Evolutionary conservation across 306 rosid genomes (phyloP).

Genomic region (Glycine tomentella): DNA sequence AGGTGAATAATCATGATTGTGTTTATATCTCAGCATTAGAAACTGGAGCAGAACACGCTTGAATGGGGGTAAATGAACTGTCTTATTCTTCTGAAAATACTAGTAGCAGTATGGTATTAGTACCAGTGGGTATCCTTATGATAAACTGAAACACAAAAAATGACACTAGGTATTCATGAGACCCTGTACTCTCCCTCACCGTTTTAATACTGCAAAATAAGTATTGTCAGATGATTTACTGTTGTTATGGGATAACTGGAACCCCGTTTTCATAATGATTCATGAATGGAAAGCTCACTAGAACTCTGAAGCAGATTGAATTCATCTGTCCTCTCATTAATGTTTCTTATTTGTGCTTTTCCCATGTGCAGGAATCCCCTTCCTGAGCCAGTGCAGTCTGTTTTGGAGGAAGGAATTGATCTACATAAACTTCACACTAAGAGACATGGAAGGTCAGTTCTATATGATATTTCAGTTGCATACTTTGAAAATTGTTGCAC

Average conservation of each 20-base stretch:
- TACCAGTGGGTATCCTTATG: neutral
- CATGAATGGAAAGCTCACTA: slow-evolving; percentile 11
- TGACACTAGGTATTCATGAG: neutral
- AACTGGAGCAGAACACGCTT: neutral
- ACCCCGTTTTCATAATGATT: slow-evolving; percentile 5
- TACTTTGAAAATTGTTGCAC: slow-evolving; percentile 11
- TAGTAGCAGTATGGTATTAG: neutral
- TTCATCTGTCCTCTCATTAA: slow-evolving; percentile 9
- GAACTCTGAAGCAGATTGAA: slow-evolving; percentile 16
- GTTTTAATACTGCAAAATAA: too few relatives aligned
- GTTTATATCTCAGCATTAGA: neutral
- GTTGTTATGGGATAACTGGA: slow-evolving; percentile 20
- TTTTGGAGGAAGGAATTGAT: slow-evolving; percentile 82
- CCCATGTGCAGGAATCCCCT: slow-evolving; percentile 67
- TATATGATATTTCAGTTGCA: slow-evolving; percentile 25
- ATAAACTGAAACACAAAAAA: neutral
- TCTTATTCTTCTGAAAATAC: neutral
- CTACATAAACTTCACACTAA: slow-evolving; percentile 76
- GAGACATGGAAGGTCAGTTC: slow-evolving; percentile 82
- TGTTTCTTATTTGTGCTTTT: slow-evolving; percentile 37
- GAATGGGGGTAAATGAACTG: neutral
- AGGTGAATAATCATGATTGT: neutral
- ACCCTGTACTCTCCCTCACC: neutral
- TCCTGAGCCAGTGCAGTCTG: slow-evolving; percentile 67
- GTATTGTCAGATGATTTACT: neutral